Conservation (phyloP, 352 stramenopile genomes). For the Aphanomyces stellatus region DNA sequence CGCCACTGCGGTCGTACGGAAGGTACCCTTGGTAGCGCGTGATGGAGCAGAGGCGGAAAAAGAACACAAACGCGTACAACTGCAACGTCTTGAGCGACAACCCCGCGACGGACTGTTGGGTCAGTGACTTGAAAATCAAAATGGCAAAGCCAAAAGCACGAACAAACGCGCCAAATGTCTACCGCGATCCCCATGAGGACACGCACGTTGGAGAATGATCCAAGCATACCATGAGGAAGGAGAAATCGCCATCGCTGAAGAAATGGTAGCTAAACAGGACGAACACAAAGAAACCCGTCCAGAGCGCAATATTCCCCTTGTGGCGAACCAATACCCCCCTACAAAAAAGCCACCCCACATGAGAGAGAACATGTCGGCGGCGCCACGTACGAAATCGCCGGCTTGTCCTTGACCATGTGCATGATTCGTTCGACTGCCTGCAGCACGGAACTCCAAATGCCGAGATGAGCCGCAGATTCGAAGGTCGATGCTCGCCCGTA, state of each 20-base stretch:
- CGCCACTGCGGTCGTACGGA: slow-evolving; percentile 89
- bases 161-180: slow-evolving; percentile 88
- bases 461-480: neutral
- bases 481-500: no score
- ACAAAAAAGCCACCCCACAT: slow-evolving; percentile 5
- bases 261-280: slow-evolving; percentile 95
- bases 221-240: slow-evolving; percentile 92
- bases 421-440: neutral
- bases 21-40: slow-evolving; percentile 96
- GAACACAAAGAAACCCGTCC: slow-evolving; percentile 91
- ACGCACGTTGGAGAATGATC: neutral
- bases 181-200: slow-evolving; percentile 9
- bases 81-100: slow-evolving; percentile 97
- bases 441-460: neutral
- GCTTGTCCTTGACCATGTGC: slow-evolving; percentile 21
- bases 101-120: slow-evolving; percentile 82
- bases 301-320: slow-evolving; percentile 95
- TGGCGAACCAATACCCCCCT: slow-evolving; percentile 63
- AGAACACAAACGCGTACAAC: slow-evolving; percentile 95
- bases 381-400: slow-evolving; percentile 13
- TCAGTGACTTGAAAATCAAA: slow-evolving; percentile 93
- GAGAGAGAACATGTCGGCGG: neutral
- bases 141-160: slow-evolving; percentile 88
- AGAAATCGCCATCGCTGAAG: slow-evolving; percentile 97
- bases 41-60: slow-evolving; percentile 95